phyloP scores from a whole-genome alignment of 768 basidiomycete genomes.

The Suillus hirtellus region DNA sequence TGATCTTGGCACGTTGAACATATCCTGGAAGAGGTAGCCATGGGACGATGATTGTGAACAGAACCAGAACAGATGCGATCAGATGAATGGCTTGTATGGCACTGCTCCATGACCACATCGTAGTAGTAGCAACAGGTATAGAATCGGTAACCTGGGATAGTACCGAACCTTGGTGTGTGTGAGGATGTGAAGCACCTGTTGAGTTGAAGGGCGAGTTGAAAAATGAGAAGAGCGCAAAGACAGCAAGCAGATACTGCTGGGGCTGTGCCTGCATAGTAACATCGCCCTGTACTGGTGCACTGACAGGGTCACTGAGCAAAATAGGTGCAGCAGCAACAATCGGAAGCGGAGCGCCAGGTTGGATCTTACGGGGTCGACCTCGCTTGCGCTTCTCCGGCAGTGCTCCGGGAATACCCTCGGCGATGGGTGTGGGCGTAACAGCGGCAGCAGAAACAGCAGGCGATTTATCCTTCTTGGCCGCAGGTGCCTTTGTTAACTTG shows the following conservation, averaged over 20 bases:
- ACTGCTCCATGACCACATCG: slow-evolving; percentile 49
- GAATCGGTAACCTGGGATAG: slow-evolving; percentile 41
- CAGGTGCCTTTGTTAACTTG: slow-evolving; percentile 43
- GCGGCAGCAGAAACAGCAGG: slow-evolving; percentile 34
- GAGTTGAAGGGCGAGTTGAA: slow-evolving; percentile 74
- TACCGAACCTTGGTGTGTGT: slow-evolving; percentile 61
- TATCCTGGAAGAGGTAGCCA: slow-evolving; percentile 39
- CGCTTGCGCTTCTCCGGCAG: slow-evolving; percentile 81
- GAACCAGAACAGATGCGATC: slow-evolving; percentile 60
- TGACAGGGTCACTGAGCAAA: slow-evolving; percentile 17
- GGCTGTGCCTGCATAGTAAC: slow-evolving; percentile 24
- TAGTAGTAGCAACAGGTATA: slow-evolving; percentile 10
- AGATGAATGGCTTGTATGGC: slow-evolving; percentile 66
- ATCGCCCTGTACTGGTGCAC: slow-evolving; percentile 17
- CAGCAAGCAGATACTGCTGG: slow-evolving; percentile 75
- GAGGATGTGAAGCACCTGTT: slow-evolving; percentile 33
- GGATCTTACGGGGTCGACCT: slow-evolving; percentile 76
- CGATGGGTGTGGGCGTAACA: slow-evolving; percentile 20
- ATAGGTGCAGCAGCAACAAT: slow-evolving; percentile 28
- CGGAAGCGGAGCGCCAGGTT: slow-evolving; percentile 44
- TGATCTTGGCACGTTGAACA: slow-evolving; percentile 23
- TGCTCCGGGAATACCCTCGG: slow-evolving; percentile 31
- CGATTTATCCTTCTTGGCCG: slow-evolving; percentile 47
- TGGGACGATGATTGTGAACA: slow-evolving; percentile 54
- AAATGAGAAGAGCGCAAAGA: slow-evolving; percentile 83